Conservation (phyloP, 73 alveolate species). For the Tetrahymena thermophila region DNA sequence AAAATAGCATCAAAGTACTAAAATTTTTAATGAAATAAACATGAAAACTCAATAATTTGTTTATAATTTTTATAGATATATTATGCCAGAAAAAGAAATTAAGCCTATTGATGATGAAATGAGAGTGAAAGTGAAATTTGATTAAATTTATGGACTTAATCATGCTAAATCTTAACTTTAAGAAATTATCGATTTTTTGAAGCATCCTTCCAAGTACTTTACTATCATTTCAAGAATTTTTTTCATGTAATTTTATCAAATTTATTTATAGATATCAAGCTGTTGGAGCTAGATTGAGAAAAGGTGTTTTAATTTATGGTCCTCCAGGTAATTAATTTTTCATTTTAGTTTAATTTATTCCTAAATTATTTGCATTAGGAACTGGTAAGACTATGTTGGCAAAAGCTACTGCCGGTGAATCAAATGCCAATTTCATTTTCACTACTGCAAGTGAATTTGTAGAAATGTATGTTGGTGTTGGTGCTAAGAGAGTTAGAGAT, state of each 20-base stretch:
- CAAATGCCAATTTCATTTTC: conserved; percentile 63
- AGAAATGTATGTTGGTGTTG: conserved; percentile 88
- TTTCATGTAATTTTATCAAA: background rate
- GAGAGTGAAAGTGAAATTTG: conserved; percentile 20
- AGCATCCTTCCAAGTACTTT: conserved; percentile 10
- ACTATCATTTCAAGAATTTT: background rate
- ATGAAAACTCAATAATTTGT: background rate
- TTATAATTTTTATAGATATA: background rate
- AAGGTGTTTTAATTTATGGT: conserved; percentile 42
- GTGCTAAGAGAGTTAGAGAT: conserved; percentile 89
- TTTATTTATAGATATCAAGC: background rate
- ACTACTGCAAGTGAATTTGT: conserved; percentile 86
- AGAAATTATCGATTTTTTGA: conserved; percentile 21
- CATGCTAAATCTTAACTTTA: conserved; percentile 24
- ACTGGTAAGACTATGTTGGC: conserved; percentile 94
- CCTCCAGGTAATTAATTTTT: conserved; percentile 16
- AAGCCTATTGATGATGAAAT: background rate
- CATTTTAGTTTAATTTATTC: background rate
- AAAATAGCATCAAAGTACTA: background rate
- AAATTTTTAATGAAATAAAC: background rate
- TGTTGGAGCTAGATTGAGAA: conserved; percentile 43
- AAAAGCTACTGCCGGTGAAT: conserved; percentile 90
- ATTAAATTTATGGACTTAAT: conserved; percentile 16
- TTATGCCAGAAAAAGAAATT: background rate
- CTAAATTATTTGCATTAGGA: conserved; percentile 50